Base-by-base conservation (phyloP, 1,284 basidiomycete species). In the Gymnopus androsaceus region DNA sequence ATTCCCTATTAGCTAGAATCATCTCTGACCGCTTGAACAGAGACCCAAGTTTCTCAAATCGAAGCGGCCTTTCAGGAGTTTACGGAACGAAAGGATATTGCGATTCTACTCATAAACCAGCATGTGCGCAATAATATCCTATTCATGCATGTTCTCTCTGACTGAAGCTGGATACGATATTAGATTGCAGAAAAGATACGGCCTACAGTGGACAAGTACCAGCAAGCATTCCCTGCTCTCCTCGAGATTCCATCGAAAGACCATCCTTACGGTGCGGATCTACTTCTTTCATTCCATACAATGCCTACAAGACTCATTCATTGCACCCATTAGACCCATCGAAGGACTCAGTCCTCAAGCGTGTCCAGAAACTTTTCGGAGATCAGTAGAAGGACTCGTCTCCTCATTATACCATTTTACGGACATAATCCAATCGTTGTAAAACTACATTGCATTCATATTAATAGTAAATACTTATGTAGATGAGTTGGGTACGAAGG, bases 211-310 rank as follows among this genome's bases (percentile, higher is more conserved):
- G 97, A 99, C 74, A 88, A 88, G 64, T 99, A 99, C 70, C 88
- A 92, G 60, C 91, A 95, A 69, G 88, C 96, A 0, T 99, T 99
- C 77, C 97, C 97, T 21, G 94, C 97, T 0, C 73, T 99, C 33
- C 84, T 99, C 21, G 97, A 99, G 75, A 99, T 99, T 62, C 97
- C 97, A 17, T 93, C 91, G 52, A 96, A 96, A 71, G 94, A 93
- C 67, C 92, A 94, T 72, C 92, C 93, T 50, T 95, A 95, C 65
- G 92, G 93, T 92, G 61, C 57, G 78, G 69, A 45, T 17, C 27
- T 40, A 19, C 25, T 37, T 49, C 30, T 30, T 33, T 17, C 30
- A 57, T 51, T 7, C 21, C 40, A 37, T 28, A n/a, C 55, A 27
- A 28, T 40, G 25, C 21, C 33, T 52, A 21, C 28, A 7, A 27